Base-by-base conservation (phyloP, 1,284 basidiomycete species). In the Naganishia albida region DNA sequence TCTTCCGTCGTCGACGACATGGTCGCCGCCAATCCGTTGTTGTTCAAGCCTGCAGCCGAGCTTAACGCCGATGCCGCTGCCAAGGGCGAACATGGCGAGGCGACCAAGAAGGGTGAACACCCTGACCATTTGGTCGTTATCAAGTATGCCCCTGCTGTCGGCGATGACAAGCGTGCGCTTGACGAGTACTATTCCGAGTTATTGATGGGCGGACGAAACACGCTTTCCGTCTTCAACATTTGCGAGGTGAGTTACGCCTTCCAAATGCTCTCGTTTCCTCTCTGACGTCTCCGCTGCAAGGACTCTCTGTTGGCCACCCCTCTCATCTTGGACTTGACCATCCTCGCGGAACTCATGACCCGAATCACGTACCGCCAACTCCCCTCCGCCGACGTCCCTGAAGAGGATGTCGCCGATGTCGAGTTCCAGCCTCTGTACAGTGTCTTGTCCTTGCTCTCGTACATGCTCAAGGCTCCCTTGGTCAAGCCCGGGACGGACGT, bases 131-230 rank as follows among this genome's bases (percentile, higher is more conserved):
- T 95, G 75, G 90, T 98, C 67, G 93, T 98, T 67, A 93, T 93
- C 85, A 93, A 94, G 83, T 92, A 93, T 70, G 78, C 79, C 46
- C 75, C 77, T 34, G 91, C 93, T 43, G 94, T 97, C 56, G 93
- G 94, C 56, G 96, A 99, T 82, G 93, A 91, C 71, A 96, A 93
- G 85, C 86, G 92, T 63, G 95, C 95, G 50, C 93, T 99, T 83
- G 95, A 98, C 81, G 95, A 98, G 84, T 98, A 98, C 83, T 94
- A 93, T 80, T 94, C 91, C 16, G 95, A 98, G 78, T 81, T 85
- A 56, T 78, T 82, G 73, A 84, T 85, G 82, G 84, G 84, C 49
- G 89, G 89, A 42, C 83, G 88, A 67, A 88, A 87, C 70, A 89
- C 87, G 3, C 89, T 91, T 82, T 91, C 90, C 81, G 93, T 95